A percentile compares a stretch with the other conserved stretches of the same genome.
phyloP scores from a whole-genome alignment of 257 asterid species.

The Przewalskia tangutica region DNA sequence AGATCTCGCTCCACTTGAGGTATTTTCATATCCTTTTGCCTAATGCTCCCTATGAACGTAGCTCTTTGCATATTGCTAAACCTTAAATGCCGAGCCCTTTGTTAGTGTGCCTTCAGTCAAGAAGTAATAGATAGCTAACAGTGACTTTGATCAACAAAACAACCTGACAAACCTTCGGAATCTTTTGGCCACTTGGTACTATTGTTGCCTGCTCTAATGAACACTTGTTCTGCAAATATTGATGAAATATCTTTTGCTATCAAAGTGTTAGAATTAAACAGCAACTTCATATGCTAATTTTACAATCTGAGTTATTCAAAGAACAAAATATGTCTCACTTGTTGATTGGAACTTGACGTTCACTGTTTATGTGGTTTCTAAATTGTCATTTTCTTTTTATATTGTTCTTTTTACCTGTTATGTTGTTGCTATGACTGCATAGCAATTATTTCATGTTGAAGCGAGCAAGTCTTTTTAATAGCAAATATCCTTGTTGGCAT shows the following conservation, averaged over 20 bases:
- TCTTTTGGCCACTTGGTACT: not conserved
- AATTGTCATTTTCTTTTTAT: not conserved
- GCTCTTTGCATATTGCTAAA: not conserved
- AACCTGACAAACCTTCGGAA: not conserved
- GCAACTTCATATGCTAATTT: too few relatives aligned
- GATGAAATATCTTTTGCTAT: not conserved
- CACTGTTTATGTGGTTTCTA: not conserved
- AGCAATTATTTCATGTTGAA: not conserved
- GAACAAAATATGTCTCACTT: not conserved
- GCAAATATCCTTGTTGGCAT: slow-evolving; percentile 6
- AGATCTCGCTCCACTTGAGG: slow-evolving; percentile 86
- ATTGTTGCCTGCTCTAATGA: not conserved
- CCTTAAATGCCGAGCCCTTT: too few relatives aligned
- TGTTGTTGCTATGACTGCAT: not conserved
- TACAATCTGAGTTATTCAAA: too few relatives aligned
- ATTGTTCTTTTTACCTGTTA: not conserved
- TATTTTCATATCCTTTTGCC: slow-evolving; percentile 3
- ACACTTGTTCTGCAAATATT: not conserved
- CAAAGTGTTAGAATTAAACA: too few relatives aligned
- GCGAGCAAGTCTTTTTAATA: not conserved
- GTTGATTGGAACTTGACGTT: not conserved
- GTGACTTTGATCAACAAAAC: not conserved
- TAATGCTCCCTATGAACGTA: not conserved
- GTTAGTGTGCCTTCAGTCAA: not conserved
- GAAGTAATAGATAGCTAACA: not conserved